phyloP scores from a whole-genome alignment of 2,329 filamentous ascomycete genomes.

The Trichocomaceae sp. region DNA sequence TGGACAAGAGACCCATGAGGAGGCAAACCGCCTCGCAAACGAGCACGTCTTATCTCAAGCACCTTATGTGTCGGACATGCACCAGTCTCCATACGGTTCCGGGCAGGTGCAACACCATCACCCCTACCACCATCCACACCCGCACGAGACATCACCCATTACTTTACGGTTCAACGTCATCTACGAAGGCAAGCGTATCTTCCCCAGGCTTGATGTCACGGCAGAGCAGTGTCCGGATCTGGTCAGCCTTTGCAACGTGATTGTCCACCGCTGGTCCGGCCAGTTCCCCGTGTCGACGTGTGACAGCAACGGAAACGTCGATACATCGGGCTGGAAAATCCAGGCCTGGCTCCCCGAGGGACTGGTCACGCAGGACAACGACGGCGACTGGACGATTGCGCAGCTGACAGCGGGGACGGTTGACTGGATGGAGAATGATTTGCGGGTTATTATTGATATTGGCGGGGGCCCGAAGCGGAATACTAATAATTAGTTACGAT shows the following conservation, averaged over 20 bases:
- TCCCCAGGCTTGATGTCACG: slow-evolving; percentile 32
- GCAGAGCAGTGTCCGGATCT: slow-evolving; percentile 31
- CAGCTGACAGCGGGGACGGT: slow-evolving; percentile 37
- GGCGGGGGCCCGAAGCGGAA: slow-evolving; percentile 12
- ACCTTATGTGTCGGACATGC: slow-evolving; percentile 4
- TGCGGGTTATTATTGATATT: slow-evolving; percentile 38
- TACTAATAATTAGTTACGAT: no score
- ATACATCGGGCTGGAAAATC: slow-evolving; percentile 26
- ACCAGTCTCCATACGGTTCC: slow-evolving; percentile 9
- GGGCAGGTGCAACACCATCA: background rate
- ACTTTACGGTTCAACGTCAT: slow-evolving; percentile 35
- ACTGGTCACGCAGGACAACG: slow-evolving; percentile 30
- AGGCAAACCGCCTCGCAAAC: background rate
- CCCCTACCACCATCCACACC: slow-evolving; percentile 5
- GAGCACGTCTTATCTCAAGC: background rate
- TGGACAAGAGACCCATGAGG: slow-evolving; percentile 1
- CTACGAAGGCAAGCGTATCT: slow-evolving; percentile 34
- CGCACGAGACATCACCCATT: slow-evolving; percentile 17
- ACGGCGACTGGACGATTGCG: slow-evolving; percentile 41
- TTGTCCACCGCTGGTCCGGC: slow-evolving; percentile 27
- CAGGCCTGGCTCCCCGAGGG: slow-evolving; percentile 40
- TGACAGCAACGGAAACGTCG: slow-evolving; percentile 15
- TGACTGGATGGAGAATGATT: slow-evolving; percentile 43
- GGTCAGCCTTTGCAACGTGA: slow-evolving; percentile 24
- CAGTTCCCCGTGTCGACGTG: slow-evolving; percentile 25